Conservation (phyloP, 768 basidiomycete species). For the Hypholoma fasciculare region DNA sequence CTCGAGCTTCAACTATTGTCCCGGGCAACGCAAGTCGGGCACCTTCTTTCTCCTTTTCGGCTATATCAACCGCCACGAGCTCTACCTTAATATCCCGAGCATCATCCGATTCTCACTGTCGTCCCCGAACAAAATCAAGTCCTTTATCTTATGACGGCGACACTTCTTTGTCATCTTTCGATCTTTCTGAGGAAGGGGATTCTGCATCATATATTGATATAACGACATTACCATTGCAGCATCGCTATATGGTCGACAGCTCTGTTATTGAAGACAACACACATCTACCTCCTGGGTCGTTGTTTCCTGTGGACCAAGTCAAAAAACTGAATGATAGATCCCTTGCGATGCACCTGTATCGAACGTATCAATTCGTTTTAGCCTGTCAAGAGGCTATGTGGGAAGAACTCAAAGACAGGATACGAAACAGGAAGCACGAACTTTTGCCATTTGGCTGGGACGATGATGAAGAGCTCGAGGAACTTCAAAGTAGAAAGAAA, state of each 20-base stretch:
- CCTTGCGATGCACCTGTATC: slow-evolving; percentile 70
- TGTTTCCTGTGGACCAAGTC: slow-evolving; percentile 43
- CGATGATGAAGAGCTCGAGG: slow-evolving; percentile 60
- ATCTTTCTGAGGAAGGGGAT: slow-evolving; percentile 6
- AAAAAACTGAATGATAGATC: slow-evolving; percentile 54
- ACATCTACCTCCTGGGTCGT: slow-evolving; percentile 28
- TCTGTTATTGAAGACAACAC: slow-evolving; percentile 44
- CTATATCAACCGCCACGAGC: slow-evolving; percentile 40
- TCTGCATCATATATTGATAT: slow-evolving; percentile 7
- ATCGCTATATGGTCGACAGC: slow-evolving; percentile 47
- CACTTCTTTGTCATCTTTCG: slow-evolving; percentile 17
- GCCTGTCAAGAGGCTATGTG: slow-evolving; percentile 77
- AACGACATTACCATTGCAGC: slow-evolving; percentile 27
- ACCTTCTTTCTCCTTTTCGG: slow-evolving; percentile 52
- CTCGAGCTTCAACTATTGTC: slow-evolving; percentile 36
- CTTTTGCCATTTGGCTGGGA: slow-evolving; percentile 69
- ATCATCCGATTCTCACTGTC: slow-evolving; percentile 23
- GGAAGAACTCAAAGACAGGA: slow-evolving; percentile 67
- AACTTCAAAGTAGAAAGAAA: slow-evolving; percentile 53
- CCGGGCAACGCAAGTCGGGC: slow-evolving; percentile 33
- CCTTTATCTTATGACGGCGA: slow-evolving; percentile 31
- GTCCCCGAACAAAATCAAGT: slow-evolving; percentile 32
- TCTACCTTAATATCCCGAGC: slow-evolving; percentile 26
- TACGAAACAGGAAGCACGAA: slow-evolving; percentile 55
- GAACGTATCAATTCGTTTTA: slow-evolving; percentile 59